Evolutionary conservation across 1,139 yeast genomes (phyloP).

Genomic region (Protomyces lactucae-debilis): DNA sequence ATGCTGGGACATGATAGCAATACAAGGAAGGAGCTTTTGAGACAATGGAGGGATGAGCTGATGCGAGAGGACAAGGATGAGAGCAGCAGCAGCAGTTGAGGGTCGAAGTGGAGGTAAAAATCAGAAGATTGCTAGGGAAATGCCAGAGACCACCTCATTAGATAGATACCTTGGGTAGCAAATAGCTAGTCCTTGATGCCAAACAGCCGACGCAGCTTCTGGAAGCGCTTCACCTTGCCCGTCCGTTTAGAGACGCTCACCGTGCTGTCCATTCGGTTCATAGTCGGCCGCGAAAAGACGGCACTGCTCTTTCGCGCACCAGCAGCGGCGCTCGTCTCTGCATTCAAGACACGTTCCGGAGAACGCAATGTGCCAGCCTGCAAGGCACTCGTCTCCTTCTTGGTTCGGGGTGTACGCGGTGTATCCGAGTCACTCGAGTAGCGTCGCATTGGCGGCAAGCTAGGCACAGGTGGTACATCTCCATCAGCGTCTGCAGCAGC

Average conservation of each 20-base stretch:
- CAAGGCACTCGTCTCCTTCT: neutral
- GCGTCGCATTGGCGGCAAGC: neutral
- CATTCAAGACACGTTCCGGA: neutral
- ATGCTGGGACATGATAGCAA: neutral
- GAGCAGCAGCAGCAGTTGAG: neutral
- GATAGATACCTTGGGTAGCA: neutral
- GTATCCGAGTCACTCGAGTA: conserved; percentile 15
- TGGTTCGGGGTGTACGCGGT: neutral
- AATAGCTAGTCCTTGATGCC: neutral
- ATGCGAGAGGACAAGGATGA: neutral
- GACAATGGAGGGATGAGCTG: neutral
- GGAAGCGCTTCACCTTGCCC: conserved; percentile 25
- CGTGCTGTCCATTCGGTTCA: neutral
- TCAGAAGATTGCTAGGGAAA: no score
- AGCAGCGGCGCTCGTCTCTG: neutral
- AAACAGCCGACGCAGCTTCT: conserved; percentile 18
- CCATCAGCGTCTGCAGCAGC: neutral
- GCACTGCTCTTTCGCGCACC: neutral
- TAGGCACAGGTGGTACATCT: conserved; percentile 19
- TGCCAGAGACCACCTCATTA: no score
- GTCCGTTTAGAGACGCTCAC: conserved; percentile 3
- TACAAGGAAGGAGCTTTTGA: neutral
- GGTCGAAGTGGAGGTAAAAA: no score
- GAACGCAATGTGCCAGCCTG: conserved; percentile 17
- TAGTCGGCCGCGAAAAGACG: neutral